phyloP scores from a whole-genome alignment of 2,329 filamentous ascomycete genomes.

The Massarina eburnea region DNA sequence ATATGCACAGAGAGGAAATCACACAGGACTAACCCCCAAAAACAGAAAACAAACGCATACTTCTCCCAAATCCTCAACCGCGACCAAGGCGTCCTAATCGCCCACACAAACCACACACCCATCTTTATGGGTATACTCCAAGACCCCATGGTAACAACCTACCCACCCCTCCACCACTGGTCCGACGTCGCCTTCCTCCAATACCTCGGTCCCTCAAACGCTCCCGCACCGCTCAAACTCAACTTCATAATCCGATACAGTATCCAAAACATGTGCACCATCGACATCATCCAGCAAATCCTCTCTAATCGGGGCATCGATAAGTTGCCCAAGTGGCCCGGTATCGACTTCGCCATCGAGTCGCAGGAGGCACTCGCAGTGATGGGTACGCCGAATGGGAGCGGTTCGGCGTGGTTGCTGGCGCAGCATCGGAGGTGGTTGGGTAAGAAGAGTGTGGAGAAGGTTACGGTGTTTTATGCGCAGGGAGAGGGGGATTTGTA shows the following conservation, averaged over 20 bases:
- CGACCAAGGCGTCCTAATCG: conserved; percentile 7
- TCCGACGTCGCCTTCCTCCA: conserved; percentile 17
- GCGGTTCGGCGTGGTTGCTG: conserved; percentile 8
- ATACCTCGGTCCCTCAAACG: background rate
- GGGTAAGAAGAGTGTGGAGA: conserved; percentile 8
- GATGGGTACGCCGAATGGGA: conserved; percentile 13
- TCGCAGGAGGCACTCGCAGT: conserved; percentile 7
- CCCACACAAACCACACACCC: background rate
- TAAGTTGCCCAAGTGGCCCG: conserved; percentile 8
- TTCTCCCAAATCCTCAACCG: conserved; percentile 4
- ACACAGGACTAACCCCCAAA: background rate
- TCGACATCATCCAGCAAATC: background rate
- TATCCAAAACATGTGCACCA: conserved; percentile 6
- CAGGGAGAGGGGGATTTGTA: background rate
- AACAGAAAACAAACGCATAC: background rate
- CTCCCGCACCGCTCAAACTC: background rate
- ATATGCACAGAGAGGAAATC: background rate
- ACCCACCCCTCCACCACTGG: conserved; percentile 9
- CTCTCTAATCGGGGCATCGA: background rate
- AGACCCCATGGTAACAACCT: background rate
- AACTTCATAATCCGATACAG: conserved; percentile 7
- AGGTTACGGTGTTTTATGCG: conserved; percentile 8
- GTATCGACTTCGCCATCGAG: conserved; percentile 5
- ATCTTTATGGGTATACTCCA: background rate
- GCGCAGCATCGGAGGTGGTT: conserved; percentile 7